Evolutionary conservation across 495 filamentous ascomycete genomes (phyloP).

Genomic region (Amphirosellinia nigrospora): DNA sequence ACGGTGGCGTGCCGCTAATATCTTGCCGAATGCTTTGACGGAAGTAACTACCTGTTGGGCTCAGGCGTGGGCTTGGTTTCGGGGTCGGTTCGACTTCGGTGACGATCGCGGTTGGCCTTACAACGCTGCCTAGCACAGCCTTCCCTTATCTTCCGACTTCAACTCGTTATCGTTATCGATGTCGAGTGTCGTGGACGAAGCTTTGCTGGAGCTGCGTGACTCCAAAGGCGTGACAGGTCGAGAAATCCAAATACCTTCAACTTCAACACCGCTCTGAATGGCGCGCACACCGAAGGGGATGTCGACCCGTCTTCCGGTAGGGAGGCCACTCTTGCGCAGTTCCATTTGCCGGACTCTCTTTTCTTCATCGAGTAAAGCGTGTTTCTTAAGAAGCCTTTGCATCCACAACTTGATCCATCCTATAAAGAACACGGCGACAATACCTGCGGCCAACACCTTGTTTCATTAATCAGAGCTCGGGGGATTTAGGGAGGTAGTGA

Average conservation of each 20-base stretch:
- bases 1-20: conserved; percentile 23
- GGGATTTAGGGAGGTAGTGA: not conserved
- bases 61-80: conserved; percentile 37
- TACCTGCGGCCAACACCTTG: conserved; percentile 55
- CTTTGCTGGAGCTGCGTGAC: conserved; percentile 37
- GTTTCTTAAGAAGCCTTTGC: conserved; percentile 67
- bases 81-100: conserved; percentile 33
- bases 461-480: conserved; percentile 31
- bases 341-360: conserved; percentile 62
- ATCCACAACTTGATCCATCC: conserved; percentile 66
- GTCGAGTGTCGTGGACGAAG: conserved; percentile 44
- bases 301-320: conserved; percentile 57
- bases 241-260: conserved; percentile 91
- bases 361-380: conserved; percentile 68
- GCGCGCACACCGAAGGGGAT: conserved; percentile 91
- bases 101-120: conserved; percentile 24
- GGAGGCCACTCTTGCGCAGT: conserved; percentile 57
- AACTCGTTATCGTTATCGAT: conserved; percentile 28
- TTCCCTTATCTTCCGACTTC: conserved; percentile 35
- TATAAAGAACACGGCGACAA: conserved; percentile 57
- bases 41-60: conserved; percentile 35
- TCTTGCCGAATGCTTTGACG: conserved; percentile 30
- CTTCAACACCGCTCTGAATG: conserved; percentile 81
- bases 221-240: conserved; percentile 61
- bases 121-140: conserved; percentile 21